Conservation (phyloP, 352 stramenopile species). For the Elongisporangium senticosum region DNA sequence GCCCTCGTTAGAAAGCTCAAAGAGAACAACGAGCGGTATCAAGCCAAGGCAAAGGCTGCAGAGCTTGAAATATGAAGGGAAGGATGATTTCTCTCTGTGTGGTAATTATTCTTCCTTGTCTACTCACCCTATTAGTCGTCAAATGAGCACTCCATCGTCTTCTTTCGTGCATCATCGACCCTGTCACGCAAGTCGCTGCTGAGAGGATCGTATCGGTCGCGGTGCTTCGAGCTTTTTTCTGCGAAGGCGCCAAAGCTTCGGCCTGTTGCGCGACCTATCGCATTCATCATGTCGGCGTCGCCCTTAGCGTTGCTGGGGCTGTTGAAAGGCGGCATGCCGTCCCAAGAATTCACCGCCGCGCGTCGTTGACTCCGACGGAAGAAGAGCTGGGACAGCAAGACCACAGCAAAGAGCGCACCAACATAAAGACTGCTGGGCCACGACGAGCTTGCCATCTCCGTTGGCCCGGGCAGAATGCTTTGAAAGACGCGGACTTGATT, state of each 20-base stretch:
- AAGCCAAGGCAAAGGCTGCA: slow-evolving; percentile 26
- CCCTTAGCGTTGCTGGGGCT: neutral
- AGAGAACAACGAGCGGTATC: slow-evolving; percentile 42
- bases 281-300: neutral
- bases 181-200: slow-evolving; percentile 26
- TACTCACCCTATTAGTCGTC: slow-evolving; percentile 10
- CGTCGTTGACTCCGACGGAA: slow-evolving; percentile 11
- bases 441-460: slow-evolving; percentile 12
- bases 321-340: slow-evolving; percentile 5
- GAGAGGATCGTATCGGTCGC: slow-evolving; percentile 19
- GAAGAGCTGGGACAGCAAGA: slow-evolving; percentile 26
- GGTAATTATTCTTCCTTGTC: neutral
- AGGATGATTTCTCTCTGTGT: neutral
- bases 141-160: slow-evolving; percentile 30
- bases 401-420: slow-evolving; percentile 10
- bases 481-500: slow-evolving; percentile 20
- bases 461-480: slow-evolving; percentile 20
- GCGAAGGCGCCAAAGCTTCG: neutral
- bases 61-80: slow-evolving; percentile 11
- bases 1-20: slow-evolving; percentile 36
- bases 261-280: neutral
- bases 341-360: slow-evolving; percentile 15
- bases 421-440: slow-evolving; percentile 22
- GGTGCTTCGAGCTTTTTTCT: neutral
- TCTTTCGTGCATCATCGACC: slow-evolving; percentile 21